Evolutionary conservation across 352 stramenopile species (phyloP), one percentile per base, ranked within the genome.

Genomic region (Phytophthora lateralis): DNA sequence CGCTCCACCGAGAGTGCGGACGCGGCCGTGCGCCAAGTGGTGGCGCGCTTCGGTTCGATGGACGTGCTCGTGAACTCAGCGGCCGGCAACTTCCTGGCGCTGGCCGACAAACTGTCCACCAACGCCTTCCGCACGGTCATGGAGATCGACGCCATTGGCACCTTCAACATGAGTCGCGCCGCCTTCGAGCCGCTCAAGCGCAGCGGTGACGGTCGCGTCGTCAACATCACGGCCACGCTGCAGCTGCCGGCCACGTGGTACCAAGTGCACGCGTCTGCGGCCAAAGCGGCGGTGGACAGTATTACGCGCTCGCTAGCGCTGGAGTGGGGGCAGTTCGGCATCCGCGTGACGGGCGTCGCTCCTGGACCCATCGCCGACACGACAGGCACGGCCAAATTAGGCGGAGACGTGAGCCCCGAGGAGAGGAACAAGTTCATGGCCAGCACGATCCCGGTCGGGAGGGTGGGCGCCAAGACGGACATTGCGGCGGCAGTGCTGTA

Each of bases 91-190:
- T 98, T 98, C 75, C 61, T 98, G 41, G 75, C 81, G 45, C 62
- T 88, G 29, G 91, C 91, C 5, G 85, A 96, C 43, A 82, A 90
- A 52, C 66, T 98, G 30, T 93, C 75, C 37, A 95, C 91, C 3
- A 98, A 98, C 70, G 96, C 89, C 48, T 98, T 98, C 75, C 90
- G 89, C 51, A 99, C 97, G 7, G 96, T 99, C 5, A 90, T 99
- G 79, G 95, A 98, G 58, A 99, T 98, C 61, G 97, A 99, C 76
- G 73, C 93, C 12, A 78, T 98, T 27, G 97, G 96, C 24, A 97
- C 94, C 17, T 99, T 98, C 75, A 98, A 99, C 72, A 98, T 99
- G 92, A 93, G 75, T 47, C 76, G 85, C 57, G 84, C 93, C 6
- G 80, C 91, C 0, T 98, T 98, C 58, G 68, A 85, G 6, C 73